Percentiles rank a stretch among this genome's conserved stretches.
These are phyloP conservation scores for Diplocarpon rosae DNA, from an alignment of 2,329 filamentous ascomycete species.

Conservation along the genomic window DNA sequence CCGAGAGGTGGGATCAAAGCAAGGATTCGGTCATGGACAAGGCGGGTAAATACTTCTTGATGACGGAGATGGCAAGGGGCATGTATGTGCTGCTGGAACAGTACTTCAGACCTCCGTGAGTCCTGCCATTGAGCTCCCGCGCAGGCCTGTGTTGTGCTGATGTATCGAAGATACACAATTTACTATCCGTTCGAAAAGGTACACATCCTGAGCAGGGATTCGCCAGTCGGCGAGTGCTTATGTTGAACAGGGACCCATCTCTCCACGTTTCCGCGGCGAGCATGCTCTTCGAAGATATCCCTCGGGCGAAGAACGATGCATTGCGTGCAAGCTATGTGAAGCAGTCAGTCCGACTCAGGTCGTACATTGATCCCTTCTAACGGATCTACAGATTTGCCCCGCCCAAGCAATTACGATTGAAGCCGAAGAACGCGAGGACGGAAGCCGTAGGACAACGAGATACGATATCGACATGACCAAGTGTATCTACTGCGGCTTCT, in stretches of 20 bases:
- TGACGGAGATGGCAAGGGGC: conserved; percentile 91
- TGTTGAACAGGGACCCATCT: conserved; percentile 68
- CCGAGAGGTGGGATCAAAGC: conserved; percentile 69
- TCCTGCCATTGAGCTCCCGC: conserved; percentile 29
- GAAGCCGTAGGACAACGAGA: conserved; percentile 85
- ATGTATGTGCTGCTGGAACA: conserved; percentile 98
- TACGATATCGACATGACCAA: conserved; percentile 99
- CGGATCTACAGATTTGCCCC: conserved; percentile 62
- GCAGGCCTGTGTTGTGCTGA: conserved; percentile 21
- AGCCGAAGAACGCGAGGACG: conserved; percentile 94
- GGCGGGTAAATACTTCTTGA: conserved; percentile 85
- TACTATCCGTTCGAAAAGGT: conserved; percentile 97
- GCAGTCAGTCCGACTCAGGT: conserved; percentile 39
- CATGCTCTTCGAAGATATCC: conserved; percentile 94
- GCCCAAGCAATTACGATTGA: conserved; percentile 98
- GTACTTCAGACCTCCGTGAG: conserved; percentile 95
- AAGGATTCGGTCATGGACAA: conserved; percentile 70
- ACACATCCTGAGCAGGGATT: conserved; percentile 16
- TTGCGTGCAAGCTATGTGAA: conserved; percentile 99
- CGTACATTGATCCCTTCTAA: conserved; percentile 9
- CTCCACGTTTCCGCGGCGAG: conserved; percentile 94
- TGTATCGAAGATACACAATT: conserved; percentile 70
- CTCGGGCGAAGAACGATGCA: conserved; percentile 95
- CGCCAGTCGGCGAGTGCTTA: conserved; percentile 14
- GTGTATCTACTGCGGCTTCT: conserved; percentile 99